These are phyloP conservation scores for sorghum (Sorghum bicolor) DNA, from an alignment of 176 grass and related monocot genomes.

Conservation along the genomic window DNA sequence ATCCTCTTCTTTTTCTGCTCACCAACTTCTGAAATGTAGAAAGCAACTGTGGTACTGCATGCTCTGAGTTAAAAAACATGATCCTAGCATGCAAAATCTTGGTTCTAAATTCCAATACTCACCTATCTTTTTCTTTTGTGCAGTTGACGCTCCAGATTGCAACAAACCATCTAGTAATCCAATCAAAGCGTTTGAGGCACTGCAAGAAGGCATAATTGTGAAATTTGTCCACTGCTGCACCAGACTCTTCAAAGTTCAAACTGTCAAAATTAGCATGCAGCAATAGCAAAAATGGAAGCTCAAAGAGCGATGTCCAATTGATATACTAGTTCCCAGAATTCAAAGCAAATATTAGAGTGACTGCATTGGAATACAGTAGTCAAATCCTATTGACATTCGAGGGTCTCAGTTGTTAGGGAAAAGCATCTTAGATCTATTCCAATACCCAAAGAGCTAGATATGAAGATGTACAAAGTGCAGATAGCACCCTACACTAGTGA, in stretches of 20 bases:
- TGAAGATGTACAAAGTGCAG: background rate
- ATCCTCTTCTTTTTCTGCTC: slow-evolving; percentile 92
- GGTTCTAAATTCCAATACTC: slow-evolving; percentile 32
- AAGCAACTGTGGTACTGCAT: slow-evolving; percentile 27
- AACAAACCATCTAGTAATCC: slow-evolving; percentile 61
- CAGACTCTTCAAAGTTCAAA: slow-evolving; percentile 12
- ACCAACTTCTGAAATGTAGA: slow-evolving; percentile 64
- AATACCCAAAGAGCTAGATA: background rate
- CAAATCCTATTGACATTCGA: background rate
- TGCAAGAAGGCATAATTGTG: slow-evolving; percentile 30
- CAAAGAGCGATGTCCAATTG: background rate
- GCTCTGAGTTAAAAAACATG: slow-evolving; percentile 4
- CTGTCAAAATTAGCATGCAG: slow-evolving; percentile 13
- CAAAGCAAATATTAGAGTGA: slow-evolving; percentile 18
- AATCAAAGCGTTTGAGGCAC: slow-evolving; percentile 58
- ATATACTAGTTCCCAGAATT: slow-evolving; percentile 2
- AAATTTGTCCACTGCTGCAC: slow-evolving; percentile 13
- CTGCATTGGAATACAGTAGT: background rate
- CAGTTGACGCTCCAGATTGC: slow-evolving; percentile 68
- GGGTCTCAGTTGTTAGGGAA: background rate
- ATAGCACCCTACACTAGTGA: too few relatives aligned
- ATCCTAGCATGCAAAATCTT: slow-evolving; percentile 2
- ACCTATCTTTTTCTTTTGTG: slow-evolving; percentile 90
- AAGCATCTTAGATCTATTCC: background rate
- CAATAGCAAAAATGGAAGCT: background rate